Conservation (phyloP, 257 asterid species). For the Schizonepeta tenuifolia region DNA sequence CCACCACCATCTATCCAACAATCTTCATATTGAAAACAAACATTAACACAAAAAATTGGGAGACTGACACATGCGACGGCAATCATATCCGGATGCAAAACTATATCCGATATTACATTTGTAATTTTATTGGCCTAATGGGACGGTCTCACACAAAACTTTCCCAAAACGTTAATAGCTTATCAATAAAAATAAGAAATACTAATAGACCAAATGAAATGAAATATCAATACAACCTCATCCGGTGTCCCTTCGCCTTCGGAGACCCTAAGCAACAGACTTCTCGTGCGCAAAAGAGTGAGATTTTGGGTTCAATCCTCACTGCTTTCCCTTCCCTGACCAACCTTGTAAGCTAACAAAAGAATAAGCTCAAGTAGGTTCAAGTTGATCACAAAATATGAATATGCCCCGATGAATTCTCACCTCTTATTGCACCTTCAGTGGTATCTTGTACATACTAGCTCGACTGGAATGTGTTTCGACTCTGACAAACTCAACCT, state of each 20-base stretch:
- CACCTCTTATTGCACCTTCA: conserved; percentile 13
- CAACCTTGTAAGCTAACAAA: neutral
- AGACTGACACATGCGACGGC: too few relatives aligned
- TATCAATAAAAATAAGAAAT: neutral
- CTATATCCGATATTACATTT: neutral
- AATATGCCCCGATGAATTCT: conserved; percentile 3
- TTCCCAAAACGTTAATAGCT: neutral
- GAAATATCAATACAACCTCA: neutral
- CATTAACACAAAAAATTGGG: too few relatives aligned
- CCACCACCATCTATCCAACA: neutral
- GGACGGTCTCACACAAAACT: neutral
- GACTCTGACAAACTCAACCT: conserved; percentile 33
- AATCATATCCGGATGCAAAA: too few relatives aligned
- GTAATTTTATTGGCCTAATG: neutral
- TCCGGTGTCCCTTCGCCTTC: neutral
- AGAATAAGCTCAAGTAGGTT: too few relatives aligned
- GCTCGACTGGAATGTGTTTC: neutral
- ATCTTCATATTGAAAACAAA: too few relatives aligned
- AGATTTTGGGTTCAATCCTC: neutral
- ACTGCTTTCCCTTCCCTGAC: neutral
- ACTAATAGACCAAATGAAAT: neutral
- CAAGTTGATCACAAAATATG: neutral
- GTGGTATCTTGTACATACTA: conserved; percentile 15
- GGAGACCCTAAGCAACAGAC: neutral
- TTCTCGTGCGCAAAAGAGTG: neutral